Base-by-base conservation (phyloP, 2,329 filamentous ascomycete genomes). In the Dactylellina haptotyla region DNA sequence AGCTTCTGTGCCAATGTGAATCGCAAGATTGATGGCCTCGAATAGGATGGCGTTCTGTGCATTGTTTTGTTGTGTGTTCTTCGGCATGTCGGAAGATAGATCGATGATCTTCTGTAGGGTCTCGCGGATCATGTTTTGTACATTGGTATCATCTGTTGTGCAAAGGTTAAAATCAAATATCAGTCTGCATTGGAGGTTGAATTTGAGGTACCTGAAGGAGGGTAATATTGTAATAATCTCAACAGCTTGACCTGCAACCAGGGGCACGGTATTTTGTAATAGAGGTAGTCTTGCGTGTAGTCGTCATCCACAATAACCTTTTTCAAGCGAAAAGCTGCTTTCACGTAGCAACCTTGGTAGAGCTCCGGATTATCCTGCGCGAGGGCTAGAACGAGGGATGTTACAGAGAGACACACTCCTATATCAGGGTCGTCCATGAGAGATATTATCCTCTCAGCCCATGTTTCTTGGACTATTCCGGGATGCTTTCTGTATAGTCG, bases 1-100 rank as follows among this genome's bases (percentile, higher is more conserved):
- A 76, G 94, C 91, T 81, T 99, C 95, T 0, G 93, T 97, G 78
- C 98, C 95, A 23, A 99, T 87, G 80, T 99, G 95, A 76, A 99
- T 99, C 77, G 97, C 95, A 46, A 99, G 87, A 80, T 99, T 97
- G 81, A 99, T 99, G 23, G 95, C 96, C 83, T 99, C 95, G 79
- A 99, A 99, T 0, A 99, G 85, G 12, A 99, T 93, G 0, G 95
- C 95, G 79, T 99, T 99, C 79, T 98, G 95, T 0, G 95, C 95
- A 80, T 99, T 99, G 81, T 99, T 99, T 80, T 99, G 95, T 82
- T 99, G 95, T 14, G 99, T 95, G 78, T 99, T 99, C 83, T 98
- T 99, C 59, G 92, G 95, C 79, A 92, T 89, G 79, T 98, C 94
- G 84, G 96, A 89, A 1, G 95, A 94, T 37, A 92, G 85, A 78